Base-by-base conservation (phyloP, 2,329 filamentous ascomycete species). In the Aulographum hederae region DNA sequence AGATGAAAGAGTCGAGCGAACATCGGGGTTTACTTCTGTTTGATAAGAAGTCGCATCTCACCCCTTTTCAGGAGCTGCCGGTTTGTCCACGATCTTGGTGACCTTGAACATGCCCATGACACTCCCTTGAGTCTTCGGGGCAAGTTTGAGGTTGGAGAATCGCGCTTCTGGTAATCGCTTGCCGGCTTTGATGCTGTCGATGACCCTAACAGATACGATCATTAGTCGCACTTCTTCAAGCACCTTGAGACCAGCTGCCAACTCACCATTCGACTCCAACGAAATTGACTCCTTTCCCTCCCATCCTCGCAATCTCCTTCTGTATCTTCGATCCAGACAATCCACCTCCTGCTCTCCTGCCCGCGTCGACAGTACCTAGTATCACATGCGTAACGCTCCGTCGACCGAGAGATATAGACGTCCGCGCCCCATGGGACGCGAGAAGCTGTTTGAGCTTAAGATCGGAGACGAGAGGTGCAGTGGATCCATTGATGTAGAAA, bases 401-500 rank as follows among this genome's bases (percentile, higher is more conserved):
- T 28, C 81, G 68, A 6, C 70, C 76, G 6, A 92, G 67, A 36
- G 72, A 64, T 21, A 82, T 65, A 3, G 79, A 75, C 41, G 81
- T 61, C 26, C 56, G 61, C 1, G 72, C 86, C 14, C 85, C 86
- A 46, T 92, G 71, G 34, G 72, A 63, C 4, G 66, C 69, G 23
- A 94, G 65, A 12, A 91, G 52, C 34, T 74, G 73, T 59, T 89
- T 91, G 35, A 94, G 66, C 48, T 70, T 78, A 57, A 92, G 79
- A 51, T 94, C 85, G 11, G 80, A 91, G 38, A 93, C 67, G 16
- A 71, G 53, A 1, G 85, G 84, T 37, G 73, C 67, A 2, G 82
- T 92, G 41, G 78, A 85, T 37, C 84, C 84, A 52, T 93, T 93
- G 52, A 94, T 67, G 55, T 86, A 89, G 43, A 93, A 67, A 32